A percentile compares a stretch with the other conserved stretches of the same genome.
phyloP scores from a whole-genome alignment of 768 basidiomycete species.

The Macrolepiota albuminosa region DNA sequence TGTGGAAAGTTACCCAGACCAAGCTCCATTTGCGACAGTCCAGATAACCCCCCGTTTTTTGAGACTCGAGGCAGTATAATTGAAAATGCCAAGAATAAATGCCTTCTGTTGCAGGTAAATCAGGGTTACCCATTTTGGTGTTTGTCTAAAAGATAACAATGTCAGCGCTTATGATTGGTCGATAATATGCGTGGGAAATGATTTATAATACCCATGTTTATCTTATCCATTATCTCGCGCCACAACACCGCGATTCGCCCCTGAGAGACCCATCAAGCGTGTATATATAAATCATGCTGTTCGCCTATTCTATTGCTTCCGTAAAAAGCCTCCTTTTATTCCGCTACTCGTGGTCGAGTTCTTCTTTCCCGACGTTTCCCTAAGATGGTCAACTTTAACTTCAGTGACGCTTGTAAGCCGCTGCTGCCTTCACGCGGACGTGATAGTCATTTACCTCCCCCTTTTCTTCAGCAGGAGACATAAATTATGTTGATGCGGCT shows the following conservation, averaged over 20 bases:
- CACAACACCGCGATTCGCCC: background rate
- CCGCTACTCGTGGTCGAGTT: background rate
- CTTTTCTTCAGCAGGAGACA: conserved; percentile 29
- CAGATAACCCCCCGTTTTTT: background rate
- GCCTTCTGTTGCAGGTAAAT: background rate
- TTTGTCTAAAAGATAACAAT: conserved; percentile 8
- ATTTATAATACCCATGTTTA: conserved; percentile 6
- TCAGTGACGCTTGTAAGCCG: conserved; percentile 22
- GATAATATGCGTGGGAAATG: conserved; percentile 11
- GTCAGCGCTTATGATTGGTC: conserved; percentile 6
- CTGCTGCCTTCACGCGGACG: too few species aligned
- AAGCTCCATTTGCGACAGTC: background rate
- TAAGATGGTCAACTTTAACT: conserved; percentile 29
- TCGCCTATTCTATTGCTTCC: background rate
- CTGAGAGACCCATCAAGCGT: conserved; percentile 6
- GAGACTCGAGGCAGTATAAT: background rate
- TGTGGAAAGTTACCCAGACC: too few species aligned
- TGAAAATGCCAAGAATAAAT: background rate
- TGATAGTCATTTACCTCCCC: background rate
- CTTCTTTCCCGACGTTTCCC: background rate
- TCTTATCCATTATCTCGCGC: conserved; percentile 7
- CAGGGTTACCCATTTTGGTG: background rate
- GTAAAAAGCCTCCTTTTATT: conserved; percentile 1
- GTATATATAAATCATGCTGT: conserved; percentile 9
- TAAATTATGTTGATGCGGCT: conserved; percentile 25